Percentiles rank a stretch among this genome's conserved stretches.
These are phyloP conservation scores for Talaromyces sp. DNA, from an alignment of 2,329 filamentous ascomycete species.

Conservation along the genomic window DNA sequence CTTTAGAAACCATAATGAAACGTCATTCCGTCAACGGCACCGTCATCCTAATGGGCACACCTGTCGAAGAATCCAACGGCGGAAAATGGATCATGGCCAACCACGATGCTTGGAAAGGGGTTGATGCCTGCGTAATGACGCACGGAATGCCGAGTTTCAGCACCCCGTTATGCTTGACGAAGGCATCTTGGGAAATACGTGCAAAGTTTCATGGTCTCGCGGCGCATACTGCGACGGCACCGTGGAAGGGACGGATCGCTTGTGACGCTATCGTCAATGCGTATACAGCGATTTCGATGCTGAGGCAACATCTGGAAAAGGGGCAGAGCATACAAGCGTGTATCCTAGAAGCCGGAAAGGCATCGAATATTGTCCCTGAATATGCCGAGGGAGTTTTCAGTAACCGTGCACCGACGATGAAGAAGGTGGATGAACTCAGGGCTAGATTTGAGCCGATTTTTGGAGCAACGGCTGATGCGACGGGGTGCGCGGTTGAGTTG, in stretches of 20 bases:
- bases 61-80: slow-evolving; percentile 31
- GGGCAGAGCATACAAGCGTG: slow-evolving; percentile 49
- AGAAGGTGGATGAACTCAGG: slow-evolving; percentile 30
- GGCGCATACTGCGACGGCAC: slow-evolving; percentile 52
- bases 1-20: slow-evolving; percentile 25
- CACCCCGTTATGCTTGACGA: slow-evolving; percentile 13
- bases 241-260: slow-evolving; percentile 56
- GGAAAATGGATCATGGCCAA: slow-evolving; percentile 38
- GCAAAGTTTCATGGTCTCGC: slow-evolving; percentile 47
- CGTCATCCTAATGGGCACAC: slow-evolving; percentile 30
- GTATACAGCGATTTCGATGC: slow-evolving; percentile 41
- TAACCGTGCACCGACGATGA: slow-evolving; percentile 38
- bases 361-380: slow-evolving; percentile 56
- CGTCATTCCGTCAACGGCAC: slow-evolving; percentile 19
- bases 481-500: slow-evolving; percentile 23
- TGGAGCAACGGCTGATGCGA: slow-evolving; percentile 24
- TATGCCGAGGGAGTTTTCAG: slow-evolving; percentile 42
- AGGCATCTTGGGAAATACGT: slow-evolving; percentile 22
- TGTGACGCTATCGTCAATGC: slow-evolving; percentile 52
- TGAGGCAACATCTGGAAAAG: slow-evolving; percentile 54
- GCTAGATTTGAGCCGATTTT: slow-evolving; percentile 22
- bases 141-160: slow-evolving; percentile 28
- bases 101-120: slow-evolving; percentile 37
- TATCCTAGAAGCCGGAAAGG: slow-evolving; percentile 50
- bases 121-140: slow-evolving; percentile 39